Evolutionary conservation across 495 filamentous ascomycete species (phyloP), one percentile per base, ranked within the genome.

Genomic region (Daldinia loculata): DNA sequence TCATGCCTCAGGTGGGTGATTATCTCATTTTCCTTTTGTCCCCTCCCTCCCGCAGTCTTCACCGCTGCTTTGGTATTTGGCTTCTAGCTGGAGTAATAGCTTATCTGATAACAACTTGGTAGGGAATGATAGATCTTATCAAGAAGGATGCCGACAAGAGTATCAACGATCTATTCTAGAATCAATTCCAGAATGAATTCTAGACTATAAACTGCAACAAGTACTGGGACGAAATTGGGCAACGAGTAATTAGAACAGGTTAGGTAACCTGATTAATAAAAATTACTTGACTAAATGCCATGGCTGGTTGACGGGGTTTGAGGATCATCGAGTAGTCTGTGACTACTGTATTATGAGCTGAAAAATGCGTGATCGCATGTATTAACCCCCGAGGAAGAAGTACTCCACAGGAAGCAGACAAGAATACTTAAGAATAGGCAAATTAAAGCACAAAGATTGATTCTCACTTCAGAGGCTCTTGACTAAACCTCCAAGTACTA

Each of bases 81-180:
- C 27, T 5, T 15, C 27, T 15, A 27, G 6, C 22, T 58, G 9
- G 48, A 30, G 27, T 14, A 38, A 38, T 14, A 17, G 7, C 17
- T 15, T 24, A 14, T 8, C 55, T 59, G 5, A 69, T 56, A 30
- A 67, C 55, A 51, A 34, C 56, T 74, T 17, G 71, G 29, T 71
- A 97, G 93, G 95, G 93, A 6, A 98, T 99, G 95, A 76, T 95
- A 48, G 93, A 95, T 41, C 81, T 99, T 72, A 98, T 99, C 78
- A 93, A 91, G 76, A 91, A 93, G 67, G 95, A 99, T 75, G 91
- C 95, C 32, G 94, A 98, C 75, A 97, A 97, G 79, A 87, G 89
- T 6, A 89, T 99, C 71, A 90, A 89, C 61, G 95, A 97, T 80
- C 79, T 99, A 70, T 89, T 98, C 65, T 97, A 76, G 84, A 56